Evolutionary conservation across 2,329 filamentous ascomycete species (phyloP), one percentile per base, ranked within the genome.

Genomic region (Colletotrichum aenigma): DNA sequence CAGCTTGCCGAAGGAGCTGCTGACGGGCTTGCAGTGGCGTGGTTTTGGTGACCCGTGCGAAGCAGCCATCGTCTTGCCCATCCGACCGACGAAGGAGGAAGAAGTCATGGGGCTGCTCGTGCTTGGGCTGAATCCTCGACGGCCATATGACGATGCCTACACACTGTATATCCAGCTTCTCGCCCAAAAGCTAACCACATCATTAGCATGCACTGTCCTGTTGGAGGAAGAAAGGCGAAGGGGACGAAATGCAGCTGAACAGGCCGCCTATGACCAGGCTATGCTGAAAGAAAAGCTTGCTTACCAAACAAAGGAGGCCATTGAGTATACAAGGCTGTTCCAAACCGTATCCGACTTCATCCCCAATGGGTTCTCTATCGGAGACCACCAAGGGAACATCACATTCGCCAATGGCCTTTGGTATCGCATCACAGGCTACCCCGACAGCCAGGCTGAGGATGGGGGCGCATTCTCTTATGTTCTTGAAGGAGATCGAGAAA

Each of bases 81-180:
- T 95, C 55, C 91, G 93, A 70, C 92, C 88, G 7, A 89, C 93
- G 0, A 94, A 91, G 4, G 92, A 87, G 32, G 93, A 95, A 71
- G 88, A 89, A 12, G 91, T 91, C 1, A 88, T 94, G 74, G 94
- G 93, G 0, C 91, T 95, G 76, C 84, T 96, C 6, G 88, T 95
- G 16, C 86, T 95, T 56, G 93, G 93, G 2, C 86, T 95, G 12
- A 95, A 95, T 79, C 93, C 94, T 7, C 87, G 93, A 58, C 87
- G 93, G 56, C 93, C 93, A 0, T 95, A 94, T 77, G 94, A 95
- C 79, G 92, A 93, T 75, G 93, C 94, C 77, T 95, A 95, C 79
- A 89, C 89, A 56, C 88, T 94, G 10, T 95, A 94, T 78, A 88
- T 95, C 21, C 91, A 87, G 16, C 81, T 90, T 6, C 80, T 90